phyloP scores from a whole-genome alignment of 1,284 basidiomycete genomes.

The Wolfiporia cocos region DNA sequence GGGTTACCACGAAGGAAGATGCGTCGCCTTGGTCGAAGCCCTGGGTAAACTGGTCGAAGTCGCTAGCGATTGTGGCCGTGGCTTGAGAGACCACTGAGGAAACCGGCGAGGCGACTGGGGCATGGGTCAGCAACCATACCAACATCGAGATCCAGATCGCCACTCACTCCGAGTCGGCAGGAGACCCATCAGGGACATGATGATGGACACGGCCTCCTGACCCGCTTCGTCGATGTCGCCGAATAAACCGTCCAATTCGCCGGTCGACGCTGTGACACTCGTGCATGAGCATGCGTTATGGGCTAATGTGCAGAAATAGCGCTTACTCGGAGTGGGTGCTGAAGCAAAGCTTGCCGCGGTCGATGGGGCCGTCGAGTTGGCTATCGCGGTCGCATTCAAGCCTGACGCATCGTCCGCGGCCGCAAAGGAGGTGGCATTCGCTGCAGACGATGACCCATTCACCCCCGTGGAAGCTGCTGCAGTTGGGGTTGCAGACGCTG shows the following conservation, averaged over 20 bases:
- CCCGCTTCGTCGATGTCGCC: neutral
- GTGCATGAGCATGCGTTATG: neutral
- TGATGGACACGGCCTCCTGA: neutral
- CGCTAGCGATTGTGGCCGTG: neutral
- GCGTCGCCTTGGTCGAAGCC: neutral
- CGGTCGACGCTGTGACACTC: neutral
- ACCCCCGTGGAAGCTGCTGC: neutral
- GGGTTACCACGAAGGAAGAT: neutral
- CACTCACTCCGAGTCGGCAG: neutral
- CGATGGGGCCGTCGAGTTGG: neutral
- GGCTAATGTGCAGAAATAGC: no score
- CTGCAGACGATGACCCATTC: neutral
- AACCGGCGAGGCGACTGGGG: neutral
- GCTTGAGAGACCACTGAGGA: conserved; percentile 1
- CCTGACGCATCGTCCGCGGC: no score
- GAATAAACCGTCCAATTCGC: neutral
- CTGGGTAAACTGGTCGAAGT: conserved; percentile 2
- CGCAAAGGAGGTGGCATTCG: neutral
- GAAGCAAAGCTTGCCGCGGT: neutral
- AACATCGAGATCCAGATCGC: neutral
- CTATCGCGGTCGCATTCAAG: neutral
- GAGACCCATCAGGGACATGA: conserved; percentile 1
- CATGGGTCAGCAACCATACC: neutral
- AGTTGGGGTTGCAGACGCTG: neutral
- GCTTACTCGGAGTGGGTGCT: neutral